Evolutionary conservation across 1,284 basidiomycete genomes (phyloP).

Genomic region (Peniophora sp.): DNA sequence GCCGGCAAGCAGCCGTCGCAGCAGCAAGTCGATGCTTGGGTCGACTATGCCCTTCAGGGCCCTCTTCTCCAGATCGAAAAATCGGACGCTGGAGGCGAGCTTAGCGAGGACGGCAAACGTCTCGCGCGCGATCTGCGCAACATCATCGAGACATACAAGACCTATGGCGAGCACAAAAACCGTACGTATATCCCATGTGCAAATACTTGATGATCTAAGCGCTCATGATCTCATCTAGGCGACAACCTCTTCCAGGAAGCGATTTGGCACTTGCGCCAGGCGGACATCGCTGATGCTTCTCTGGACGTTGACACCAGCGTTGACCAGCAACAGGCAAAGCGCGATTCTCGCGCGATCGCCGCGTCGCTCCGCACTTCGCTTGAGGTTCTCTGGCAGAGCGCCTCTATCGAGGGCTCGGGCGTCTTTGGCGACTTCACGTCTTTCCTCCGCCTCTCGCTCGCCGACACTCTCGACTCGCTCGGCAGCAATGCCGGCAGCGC

Average conservation of each 20-base stretch:
- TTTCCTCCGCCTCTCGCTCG: slow-evolving; percentile 51
- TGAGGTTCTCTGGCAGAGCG: slow-evolving; percentile 40
- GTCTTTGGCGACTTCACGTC: slow-evolving; percentile 56
- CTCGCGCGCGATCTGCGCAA: slow-evolving; percentile 40
- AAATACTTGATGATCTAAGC: background rate
- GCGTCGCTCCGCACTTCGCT: slow-evolving; percentile 40
- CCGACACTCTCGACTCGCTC: slow-evolving; percentile 52
- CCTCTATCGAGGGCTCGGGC: slow-evolving; percentile 42
- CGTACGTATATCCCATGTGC: slow-evolving; percentile 24
- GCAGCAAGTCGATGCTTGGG: slow-evolving; percentile 38
- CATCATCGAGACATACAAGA: slow-evolving; percentile 46
- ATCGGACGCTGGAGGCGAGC: slow-evolving; percentile 25
- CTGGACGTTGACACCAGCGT: slow-evolving; percentile 20
- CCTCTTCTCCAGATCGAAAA: slow-evolving; percentile 37
- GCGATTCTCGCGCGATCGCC: slow-evolving; percentile 42
- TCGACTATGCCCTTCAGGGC: slow-evolving; percentile 42
- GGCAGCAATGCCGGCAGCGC: slow-evolving; percentile 39
- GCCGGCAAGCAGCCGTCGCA: slow-evolving; percentile 60
- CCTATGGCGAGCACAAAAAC: slow-evolving; percentile 46
- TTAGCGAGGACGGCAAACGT: slow-evolving; percentile 43
- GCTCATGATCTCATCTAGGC: slow-evolving; percentile 23
- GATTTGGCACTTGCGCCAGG: slow-evolving; percentile 51
- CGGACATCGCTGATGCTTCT: slow-evolving; percentile 33
- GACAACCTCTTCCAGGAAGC: slow-evolving; percentile 57
- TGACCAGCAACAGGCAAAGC: slow-evolving; percentile 34